These are phyloP conservation scores for Hypoxylon sp. DNA, from an alignment of 2,329 filamentous ascomycete genomes.

Conservation along the genomic window DNA sequence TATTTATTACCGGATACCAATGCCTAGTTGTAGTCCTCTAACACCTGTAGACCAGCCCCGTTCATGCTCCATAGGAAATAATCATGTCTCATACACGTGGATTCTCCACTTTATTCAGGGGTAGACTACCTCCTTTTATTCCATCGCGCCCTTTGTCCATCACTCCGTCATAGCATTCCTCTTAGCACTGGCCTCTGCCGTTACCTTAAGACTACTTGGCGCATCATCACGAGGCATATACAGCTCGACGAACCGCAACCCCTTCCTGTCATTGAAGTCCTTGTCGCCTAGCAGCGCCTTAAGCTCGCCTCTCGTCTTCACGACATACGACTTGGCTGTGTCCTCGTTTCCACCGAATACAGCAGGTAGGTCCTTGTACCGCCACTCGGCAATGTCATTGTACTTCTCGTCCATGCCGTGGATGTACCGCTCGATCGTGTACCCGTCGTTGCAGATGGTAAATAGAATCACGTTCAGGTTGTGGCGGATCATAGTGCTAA, in stretches of 20 bases:
- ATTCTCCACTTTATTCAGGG: neutral
- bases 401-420: constrained; percentile 85
- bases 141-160: neutral
- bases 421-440: constrained; percentile 90
- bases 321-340: constrained; percentile 73
- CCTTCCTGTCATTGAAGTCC: constrained; percentile 71
- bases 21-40: neutral
- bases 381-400: constrained; percentile 86
- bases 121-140: neutral
- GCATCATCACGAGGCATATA: constrained; percentile 86
- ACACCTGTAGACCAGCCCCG: constrained; percentile 4
- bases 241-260: constrained; percentile 82
- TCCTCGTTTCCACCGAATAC: constrained; percentile 75
- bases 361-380: constrained; percentile 76
- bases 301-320: constrained; percentile 79
- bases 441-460: constrained; percentile 89
- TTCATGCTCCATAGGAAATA: constrained; percentile 6
- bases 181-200: constrained; percentile 78
- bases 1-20: neutral
- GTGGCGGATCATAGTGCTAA: constrained; percentile 86
- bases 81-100: constrained; percentile 22
- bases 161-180: constrained; percentile 67
- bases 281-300: constrained; percentile 74
- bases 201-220: constrained; percentile 77
- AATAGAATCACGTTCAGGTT: constrained; percentile 85